Base-by-base conservation (phyloP, 2,329 filamentous ascomycete genomes). In the Metarhizium humberi region DNA sequence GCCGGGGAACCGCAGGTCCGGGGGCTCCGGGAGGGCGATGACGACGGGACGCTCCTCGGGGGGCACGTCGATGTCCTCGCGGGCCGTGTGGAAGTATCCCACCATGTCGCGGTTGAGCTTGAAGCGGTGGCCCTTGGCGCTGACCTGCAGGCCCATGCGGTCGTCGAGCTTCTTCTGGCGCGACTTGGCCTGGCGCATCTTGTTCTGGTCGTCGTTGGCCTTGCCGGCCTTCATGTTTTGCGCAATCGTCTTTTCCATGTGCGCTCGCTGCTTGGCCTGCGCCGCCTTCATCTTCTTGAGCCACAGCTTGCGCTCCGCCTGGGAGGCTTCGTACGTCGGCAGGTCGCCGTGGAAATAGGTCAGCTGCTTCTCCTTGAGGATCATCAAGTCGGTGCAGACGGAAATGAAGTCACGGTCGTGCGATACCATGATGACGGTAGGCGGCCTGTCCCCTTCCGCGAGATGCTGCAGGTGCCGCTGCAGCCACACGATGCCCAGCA, bases 111-210 rank as follows among this genome's bases (percentile, higher is more conserved):
- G 76, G 64, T 89, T 94, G 38, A 94, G 76, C 70, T 92, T 92
- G 76, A 95, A 95, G 2, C 87, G 76, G 5, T 81, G 81, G 1
- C 90, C 90, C 52, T 79, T 85, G 6, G 83, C 81, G 59, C 75
- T 87, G 45, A 90, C 85, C 64, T 92, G 79, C 62, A 95, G 69
- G 0, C 90, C 90, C 82, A 85, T 88, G 6, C 89, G 78, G 55
- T 94, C 86, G 55, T 95, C 89, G 1, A 95, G 77, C 66, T 90
- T 92, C 75, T 91, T 92, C 71, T 92, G 88, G 1, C 89, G 78
- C 4, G 86, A 89, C 59, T 91, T 92, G 4, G 89, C 90, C 73
- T 92, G 88, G n/a, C 88, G 84, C 3, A 95, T 76, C 67, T 91
- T 92, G 66, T 92, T 92, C 62, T 91, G 86, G 64, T 95, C 90